Evolutionary conservation across 306 rosid genomes (phyloP), one percentile per base, ranked within the genome.

Genomic region (Adenanthera pavonina): DNA sequence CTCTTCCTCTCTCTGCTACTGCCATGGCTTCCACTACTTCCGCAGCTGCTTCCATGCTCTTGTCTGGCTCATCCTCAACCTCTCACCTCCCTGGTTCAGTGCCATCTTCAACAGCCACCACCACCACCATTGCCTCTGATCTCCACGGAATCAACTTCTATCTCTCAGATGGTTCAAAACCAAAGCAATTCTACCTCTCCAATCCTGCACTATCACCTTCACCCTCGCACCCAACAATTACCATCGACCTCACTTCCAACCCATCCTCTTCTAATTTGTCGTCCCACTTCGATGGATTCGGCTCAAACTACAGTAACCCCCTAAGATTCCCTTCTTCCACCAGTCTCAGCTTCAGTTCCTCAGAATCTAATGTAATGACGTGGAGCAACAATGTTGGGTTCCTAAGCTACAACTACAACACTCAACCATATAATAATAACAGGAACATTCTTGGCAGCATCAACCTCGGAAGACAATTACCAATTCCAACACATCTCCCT

Each of bases 21-120:
- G 97, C 95, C 3, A 96, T 94, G 97, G 99, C 99, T 36, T 96
- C 99, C 87, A 91, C 97, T 61, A 96, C 98, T 67, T 92, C 99
- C 0, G 99, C 99, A 0, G 99, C 99, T 0, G 98, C 92, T 36
- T 89, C 98, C 38, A 93, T 96, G 98, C 87, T 96, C 3, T 33
- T 91, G 40, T 89, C 98, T 16, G 98, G 94, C 64, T 89, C 98
- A 25, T 87, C 74, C 12, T 69, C 95, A 48, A 84, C 86, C 75
- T 90, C 90, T 15, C 60, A 14, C 1, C 16, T 85, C 6, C 14
- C 87, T 0, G 84, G 41, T 10, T 61, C 68, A 20, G 0, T 77
- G 30, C 78, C 81, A 4, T 80, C 85, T 9, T 14, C 81, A 14
- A 59, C 81, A 20, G 1, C 91, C 4, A 36, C 81, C 0, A 7